Conservation (phyloP, 176 grass and related monocot species). For the Thinopyrum elongatum region DNA sequence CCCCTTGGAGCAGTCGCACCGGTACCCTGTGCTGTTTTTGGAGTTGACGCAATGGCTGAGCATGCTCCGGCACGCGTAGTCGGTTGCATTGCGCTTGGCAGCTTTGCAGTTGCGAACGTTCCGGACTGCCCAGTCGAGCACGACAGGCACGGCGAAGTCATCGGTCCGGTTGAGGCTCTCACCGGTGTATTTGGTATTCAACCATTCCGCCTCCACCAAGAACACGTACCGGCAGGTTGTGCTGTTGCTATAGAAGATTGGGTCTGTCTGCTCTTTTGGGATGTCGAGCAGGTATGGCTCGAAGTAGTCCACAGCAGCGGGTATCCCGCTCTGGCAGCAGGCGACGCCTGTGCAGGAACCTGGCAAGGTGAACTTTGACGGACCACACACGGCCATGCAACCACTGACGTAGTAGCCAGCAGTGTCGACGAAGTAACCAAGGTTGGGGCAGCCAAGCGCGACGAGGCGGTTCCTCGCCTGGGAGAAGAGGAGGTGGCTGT, state of each 20-base stretch:
- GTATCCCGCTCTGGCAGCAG: slow-evolving; percentile 3
- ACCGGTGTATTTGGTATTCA: neutral
- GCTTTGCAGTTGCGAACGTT: slow-evolving; percentile 34
- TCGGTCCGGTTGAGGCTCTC: slow-evolving; percentile 8
- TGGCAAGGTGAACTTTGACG: no score
- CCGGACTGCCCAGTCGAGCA: slow-evolving; percentile 60
- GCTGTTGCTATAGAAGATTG: neutral
- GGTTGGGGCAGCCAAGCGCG: slow-evolving; percentile 35
- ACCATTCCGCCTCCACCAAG: neutral
- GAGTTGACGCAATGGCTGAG: slow-evolving; percentile 6
- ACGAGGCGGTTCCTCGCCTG: slow-evolving; percentile 28
- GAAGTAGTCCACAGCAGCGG: neutral
- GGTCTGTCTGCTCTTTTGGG: neutral
- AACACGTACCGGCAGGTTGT: neutral
- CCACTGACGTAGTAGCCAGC: neutral
- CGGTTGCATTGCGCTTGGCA: slow-evolving; percentile 24
- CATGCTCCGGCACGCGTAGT: slow-evolving; percentile 40
- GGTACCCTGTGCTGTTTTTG: slow-evolving; percentile 12
- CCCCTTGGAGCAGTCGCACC: slow-evolving; percentile 44
- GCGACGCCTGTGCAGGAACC: neutral
- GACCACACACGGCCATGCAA: slow-evolving; percentile 49
- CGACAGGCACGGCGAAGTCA: slow-evolving; percentile 33
- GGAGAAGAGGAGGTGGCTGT: slow-evolving; percentile 27
- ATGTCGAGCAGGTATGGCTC: neutral
- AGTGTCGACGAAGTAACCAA: neutral